Percentiles rank a stretch among this genome's conserved stretches.
phyloP scores from a whole-genome alignment of 495 filamentous ascomycete genomes.

The Xanthoparmelia taractica region DNA sequence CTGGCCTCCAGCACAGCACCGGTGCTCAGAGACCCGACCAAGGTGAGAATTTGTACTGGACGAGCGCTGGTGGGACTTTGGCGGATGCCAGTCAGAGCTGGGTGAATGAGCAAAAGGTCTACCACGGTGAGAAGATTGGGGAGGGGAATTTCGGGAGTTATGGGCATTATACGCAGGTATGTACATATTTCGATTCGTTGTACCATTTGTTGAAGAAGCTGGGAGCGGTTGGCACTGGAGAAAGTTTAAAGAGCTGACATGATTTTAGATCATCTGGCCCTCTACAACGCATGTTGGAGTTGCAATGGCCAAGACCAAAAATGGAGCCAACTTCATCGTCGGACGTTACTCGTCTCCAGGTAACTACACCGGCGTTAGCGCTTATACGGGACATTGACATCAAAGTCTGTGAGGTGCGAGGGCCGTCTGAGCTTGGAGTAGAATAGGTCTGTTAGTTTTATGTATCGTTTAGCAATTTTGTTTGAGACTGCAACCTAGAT shows the following conservation, averaged over 20 bases:
- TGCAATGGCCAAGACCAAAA: constrained; percentile 29
- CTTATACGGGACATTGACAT: constrained; percentile 3
- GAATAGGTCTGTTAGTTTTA: too few species aligned
- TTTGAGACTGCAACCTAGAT: too few species aligned
- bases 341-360: constrained; percentile 35
- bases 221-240: background rate
- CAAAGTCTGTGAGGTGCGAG: too few species aligned
- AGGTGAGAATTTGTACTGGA: constrained; percentile 38
- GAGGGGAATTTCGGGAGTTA: constrained; percentile 32
- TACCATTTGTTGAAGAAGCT: too few species aligned
- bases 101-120: constrained; percentile 33
- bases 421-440: too few species aligned
- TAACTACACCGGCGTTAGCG: constrained; percentile 32
- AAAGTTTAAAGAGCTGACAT: background rate
- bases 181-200: too few species aligned
- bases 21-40: constrained; percentile 29
- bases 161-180: constrained; percentile 37
- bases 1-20: constrained; percentile 31
- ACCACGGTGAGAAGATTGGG: constrained; percentile 35
- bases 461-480: too few species aligned
- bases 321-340: constrained; percentile 33
- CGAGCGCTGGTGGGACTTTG: constrained; percentile 13
- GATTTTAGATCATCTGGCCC: constrained; percentile 29
- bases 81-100: constrained; percentile 21
- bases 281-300: constrained; percentile 34